A percentile compares a stretch with the other conserved stretches of the same genome.
Evolutionary conservation across 176 grass and related monocot species (phyloP).

Genomic region (Musa acuminata): DNA sequence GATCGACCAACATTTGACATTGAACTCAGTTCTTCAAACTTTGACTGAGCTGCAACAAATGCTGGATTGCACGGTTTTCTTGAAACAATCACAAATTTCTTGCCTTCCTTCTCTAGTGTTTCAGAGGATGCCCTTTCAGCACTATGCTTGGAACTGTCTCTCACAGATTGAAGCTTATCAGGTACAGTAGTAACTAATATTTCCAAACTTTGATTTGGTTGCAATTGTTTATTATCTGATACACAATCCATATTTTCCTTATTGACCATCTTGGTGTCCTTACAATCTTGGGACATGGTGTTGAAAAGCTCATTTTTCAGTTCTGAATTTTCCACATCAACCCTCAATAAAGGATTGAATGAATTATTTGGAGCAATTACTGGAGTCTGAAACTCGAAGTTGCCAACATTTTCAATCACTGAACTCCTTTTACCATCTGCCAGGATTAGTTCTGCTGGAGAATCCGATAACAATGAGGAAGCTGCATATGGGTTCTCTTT

Average conservation of each 20-base stretch:
- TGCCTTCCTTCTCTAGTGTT: conserved; percentile 37
- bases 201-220: background rate
- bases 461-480: conserved; percentile 23
- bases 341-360: conserved; percentile 12
- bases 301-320: conserved; percentile 27
- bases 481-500: conserved; percentile 20
- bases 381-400: conserved; percentile 20
- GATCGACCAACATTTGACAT: conserved; percentile 42
- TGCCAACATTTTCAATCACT: conserved; percentile 1
- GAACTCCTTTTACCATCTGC: background rate
- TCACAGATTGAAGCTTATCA: conserved; percentile 32
- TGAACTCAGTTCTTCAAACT: conserved; percentile 71
- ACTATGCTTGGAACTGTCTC: conserved; percentile 12
- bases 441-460: background rate
- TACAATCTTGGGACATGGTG: conserved; percentile 9
- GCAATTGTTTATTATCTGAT: conserved; percentile 18
- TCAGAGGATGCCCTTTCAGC: conserved; percentile 31
- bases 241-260: conserved; percentile 15
- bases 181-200: background rate
- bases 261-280: conserved; percentile 19
- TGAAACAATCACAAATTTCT: conserved; percentile 21
- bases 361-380: conserved; percentile 24
- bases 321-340: conserved; percentile 34
- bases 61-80: conserved; percentile 68
- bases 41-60: conserved; percentile 84